Evolutionary conservation across 345 rosid species (phyloP).

Genomic region (Hevea brasiliensis): DNA sequence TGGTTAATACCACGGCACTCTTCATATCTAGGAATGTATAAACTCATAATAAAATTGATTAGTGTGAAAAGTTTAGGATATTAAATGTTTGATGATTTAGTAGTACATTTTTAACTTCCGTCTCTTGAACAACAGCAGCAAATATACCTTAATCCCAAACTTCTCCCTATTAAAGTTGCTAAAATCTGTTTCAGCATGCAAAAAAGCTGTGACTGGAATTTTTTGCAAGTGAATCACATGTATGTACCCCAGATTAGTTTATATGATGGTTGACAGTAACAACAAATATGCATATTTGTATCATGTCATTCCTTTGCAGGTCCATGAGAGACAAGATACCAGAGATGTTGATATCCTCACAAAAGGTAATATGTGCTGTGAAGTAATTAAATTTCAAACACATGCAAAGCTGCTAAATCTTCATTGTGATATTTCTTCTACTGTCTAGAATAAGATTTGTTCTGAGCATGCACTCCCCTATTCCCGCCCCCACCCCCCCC

Average conservation of each 20-base stretch:
- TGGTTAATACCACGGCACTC: not conserved
- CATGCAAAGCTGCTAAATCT: not conserved
- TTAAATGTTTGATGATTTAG: not conserved
- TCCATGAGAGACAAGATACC: constrained; percentile 34
- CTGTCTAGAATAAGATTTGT: not conserved
- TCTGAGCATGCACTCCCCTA: not conserved
- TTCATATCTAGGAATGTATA: not conserved
- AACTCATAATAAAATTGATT: not conserved
- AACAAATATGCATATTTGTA: not conserved
- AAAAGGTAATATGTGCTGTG: constrained; percentile 37
- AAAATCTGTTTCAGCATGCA: not conserved
- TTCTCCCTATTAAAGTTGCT: too few species aligned
- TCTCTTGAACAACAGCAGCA: too few species aligned
- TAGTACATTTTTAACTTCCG: not conserved
- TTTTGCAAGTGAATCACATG: not conserved
- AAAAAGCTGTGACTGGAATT: not conserved
- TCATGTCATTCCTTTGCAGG: constrained; percentile 23
- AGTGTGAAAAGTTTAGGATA: not conserved
- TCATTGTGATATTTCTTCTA: not conserved
- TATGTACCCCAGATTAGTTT: not conserved
- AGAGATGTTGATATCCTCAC: constrained; percentile 43
- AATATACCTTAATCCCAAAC: too few species aligned
- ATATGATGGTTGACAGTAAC: not conserved
- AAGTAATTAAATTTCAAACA: constrained; percentile 2
- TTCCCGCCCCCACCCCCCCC: too few species aligned